These are phyloP conservation scores for Vitis hybrid DNA, from an alignment of 177 flowering plant genomes.

Conservation along the genomic window DNA sequence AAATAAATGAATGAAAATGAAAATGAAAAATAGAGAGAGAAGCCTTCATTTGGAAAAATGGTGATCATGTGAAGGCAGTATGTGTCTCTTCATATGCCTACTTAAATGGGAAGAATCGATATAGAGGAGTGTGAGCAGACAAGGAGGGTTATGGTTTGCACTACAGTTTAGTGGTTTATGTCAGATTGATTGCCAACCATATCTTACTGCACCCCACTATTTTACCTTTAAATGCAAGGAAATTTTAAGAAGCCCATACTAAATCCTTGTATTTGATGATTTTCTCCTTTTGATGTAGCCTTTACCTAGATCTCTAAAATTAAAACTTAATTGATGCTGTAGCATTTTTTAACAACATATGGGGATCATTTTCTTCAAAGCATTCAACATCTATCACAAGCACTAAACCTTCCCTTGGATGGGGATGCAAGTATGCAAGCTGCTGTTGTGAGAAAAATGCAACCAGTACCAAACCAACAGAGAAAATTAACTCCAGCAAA, in stretches of 20 bases:
- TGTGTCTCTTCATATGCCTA: too few species aligned
- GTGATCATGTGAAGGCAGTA: too few species aligned
- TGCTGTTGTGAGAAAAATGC: conserved; percentile 13
- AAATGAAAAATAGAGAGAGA: too few species aligned
- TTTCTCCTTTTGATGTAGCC: not conserved
- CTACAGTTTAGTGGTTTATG: not conserved
- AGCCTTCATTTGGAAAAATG: too few species aligned
- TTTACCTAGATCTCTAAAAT: not conserved
- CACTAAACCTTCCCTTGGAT: conserved; percentile 45
- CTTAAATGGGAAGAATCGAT: too few species aligned
- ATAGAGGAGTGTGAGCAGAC: too few species aligned
- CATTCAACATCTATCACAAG: conserved; percentile 36
- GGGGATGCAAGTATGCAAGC: conserved; percentile 32
- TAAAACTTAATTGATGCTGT: conserved; percentile 16
- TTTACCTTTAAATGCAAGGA: not conserved
- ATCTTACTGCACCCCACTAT: not conserved
- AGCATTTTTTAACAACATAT: conserved; percentile 46
- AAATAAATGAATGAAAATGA: too few species aligned
- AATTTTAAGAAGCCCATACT: too few species aligned
- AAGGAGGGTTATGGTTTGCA: too few species aligned
- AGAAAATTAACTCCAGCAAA: conserved; percentile 46
- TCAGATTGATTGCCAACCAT: not conserved
- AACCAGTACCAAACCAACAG: conserved; percentile 19
- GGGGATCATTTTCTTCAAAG: conserved; percentile 51
- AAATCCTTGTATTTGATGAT: not conserved